Conservation (phyloP, 1,139 yeast genomes). For the Petasospora rhodanensis region DNA sequence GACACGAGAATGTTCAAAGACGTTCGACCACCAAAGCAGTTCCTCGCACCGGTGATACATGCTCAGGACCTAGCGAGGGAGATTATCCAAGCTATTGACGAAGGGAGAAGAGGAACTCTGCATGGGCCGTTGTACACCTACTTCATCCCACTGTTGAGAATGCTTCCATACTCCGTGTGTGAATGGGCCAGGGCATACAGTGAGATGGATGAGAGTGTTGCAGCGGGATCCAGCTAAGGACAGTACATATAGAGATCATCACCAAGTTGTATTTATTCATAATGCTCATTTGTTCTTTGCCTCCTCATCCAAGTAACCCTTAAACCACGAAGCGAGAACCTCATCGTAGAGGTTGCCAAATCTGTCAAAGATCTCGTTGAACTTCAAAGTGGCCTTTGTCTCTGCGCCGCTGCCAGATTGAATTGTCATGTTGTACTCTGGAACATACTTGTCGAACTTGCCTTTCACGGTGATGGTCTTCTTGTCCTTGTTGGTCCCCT, state of each 20-base stretch:
- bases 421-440: constrained; percentile 37
- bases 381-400: constrained; percentile 13
- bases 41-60: constrained; percentile 61
- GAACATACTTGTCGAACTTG: constrained; percentile 34
- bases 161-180: constrained; percentile 48
- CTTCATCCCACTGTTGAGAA: constrained; percentile 48
- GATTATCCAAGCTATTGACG: constrained; percentile 38
- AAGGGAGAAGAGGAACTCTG: constrained; percentile 50
- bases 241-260: neutral
- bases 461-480: too few species aligned
- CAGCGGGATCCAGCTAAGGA: constrained; percentile 1
- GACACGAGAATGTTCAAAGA: constrained; percentile 60
- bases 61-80: constrained; percentile 38
- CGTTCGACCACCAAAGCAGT: constrained; percentile 50
- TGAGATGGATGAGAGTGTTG: constrained; percentile 41
- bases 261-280: neutral
- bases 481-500: constrained; percentile 31
- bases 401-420: constrained; percentile 4
- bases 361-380: constrained; percentile 21
- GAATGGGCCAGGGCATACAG: constrained; percentile 45
- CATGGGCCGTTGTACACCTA: constrained; percentile 59
- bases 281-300: constrained; percentile 5
- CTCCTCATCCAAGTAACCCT: constrained; percentile 9
- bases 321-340: constrained; percentile 15
- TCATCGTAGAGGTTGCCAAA: constrained; percentile 25